phyloP scores from a whole-genome alignment of 805 yeast species.

The Saturnispora halmiae region DNA sequence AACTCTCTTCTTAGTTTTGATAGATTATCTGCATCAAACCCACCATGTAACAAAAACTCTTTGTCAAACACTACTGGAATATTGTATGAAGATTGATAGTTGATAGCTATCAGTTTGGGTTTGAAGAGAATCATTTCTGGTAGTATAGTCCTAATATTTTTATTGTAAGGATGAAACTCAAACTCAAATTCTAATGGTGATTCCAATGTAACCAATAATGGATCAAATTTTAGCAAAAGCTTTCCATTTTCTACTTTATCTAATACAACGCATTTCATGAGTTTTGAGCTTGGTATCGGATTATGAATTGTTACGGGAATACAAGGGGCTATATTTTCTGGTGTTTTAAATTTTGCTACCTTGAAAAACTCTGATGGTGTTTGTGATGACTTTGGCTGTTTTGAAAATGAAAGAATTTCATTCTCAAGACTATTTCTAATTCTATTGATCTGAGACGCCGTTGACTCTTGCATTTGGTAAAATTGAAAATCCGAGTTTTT shows the following conservation, averaged over 20 bases:
- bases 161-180: background rate
- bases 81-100: slow-evolving; percentile 4
- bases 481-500: no score
- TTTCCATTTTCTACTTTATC: slow-evolving; percentile 33
- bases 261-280: no score
- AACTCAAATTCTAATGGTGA: slow-evolving; percentile 4
- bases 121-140: slow-evolving; percentile 1
- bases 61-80: slow-evolving; percentile 7
- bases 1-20: background rate
- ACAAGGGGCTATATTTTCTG: no score
- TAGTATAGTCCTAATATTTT: background rate
- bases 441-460: no score
- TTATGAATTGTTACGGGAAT: no score
- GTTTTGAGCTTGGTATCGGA: no score
- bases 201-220: slow-evolving; percentile 2
- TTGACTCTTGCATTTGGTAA: no score
- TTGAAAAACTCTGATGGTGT: no score
- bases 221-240: slow-evolving; percentile 5
- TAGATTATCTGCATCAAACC: slow-evolving; percentile 4
- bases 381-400: no score
- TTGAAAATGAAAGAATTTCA: no score
- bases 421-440: no score
- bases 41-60: slow-evolving; percentile 2
- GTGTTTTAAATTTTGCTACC: no score
- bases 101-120: background rate